phyloP scores from a whole-genome alignment of 1,284 basidiomycete genomes.

The Butyriboletus appendiculatus region DNA sequence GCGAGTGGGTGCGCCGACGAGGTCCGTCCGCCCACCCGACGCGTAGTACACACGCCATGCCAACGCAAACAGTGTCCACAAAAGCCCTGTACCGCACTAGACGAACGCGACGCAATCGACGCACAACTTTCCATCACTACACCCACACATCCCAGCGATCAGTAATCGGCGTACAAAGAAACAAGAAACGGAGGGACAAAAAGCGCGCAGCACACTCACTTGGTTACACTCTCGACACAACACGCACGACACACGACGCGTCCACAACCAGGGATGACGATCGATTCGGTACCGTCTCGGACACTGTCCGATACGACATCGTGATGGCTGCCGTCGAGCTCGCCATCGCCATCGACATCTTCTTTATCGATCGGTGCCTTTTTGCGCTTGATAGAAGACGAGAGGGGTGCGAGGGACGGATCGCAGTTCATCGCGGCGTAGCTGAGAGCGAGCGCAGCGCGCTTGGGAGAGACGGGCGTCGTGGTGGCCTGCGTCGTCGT shows the following conservation, averaged over 20 bases:
- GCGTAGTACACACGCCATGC: too few relatives aligned
- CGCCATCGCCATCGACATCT: constrained; percentile 12
- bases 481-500: background rate
- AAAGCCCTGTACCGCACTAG: constrained; percentile 1
- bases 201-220: constrained; percentile 17
- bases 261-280: constrained; percentile 29
- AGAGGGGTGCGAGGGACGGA: background rate
- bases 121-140: constrained; percentile 34
- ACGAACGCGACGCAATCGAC: constrained; percentile 31
- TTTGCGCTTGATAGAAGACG: constrained; percentile 26
- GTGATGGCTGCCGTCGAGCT: background rate
- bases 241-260: constrained; percentile 30
- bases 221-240: constrained; percentile 30
- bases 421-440: constrained; percentile 25
- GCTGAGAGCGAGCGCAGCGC: constrained; percentile 25
- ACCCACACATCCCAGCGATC: background rate
- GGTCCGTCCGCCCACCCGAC: too few relatives aligned
- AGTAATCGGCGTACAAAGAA: constrained; percentile 7
- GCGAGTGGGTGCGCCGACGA: background rate
- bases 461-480: constrained; percentile 28
- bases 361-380: constrained; percentile 28
- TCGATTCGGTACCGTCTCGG: constrained; percentile 6
- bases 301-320: background rate
- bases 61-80: too few relatives aligned
- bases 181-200: background rate